phyloP scores from a whole-genome alignment of 768 basidiomycete species.

The Agaricus bisporus region DNA sequence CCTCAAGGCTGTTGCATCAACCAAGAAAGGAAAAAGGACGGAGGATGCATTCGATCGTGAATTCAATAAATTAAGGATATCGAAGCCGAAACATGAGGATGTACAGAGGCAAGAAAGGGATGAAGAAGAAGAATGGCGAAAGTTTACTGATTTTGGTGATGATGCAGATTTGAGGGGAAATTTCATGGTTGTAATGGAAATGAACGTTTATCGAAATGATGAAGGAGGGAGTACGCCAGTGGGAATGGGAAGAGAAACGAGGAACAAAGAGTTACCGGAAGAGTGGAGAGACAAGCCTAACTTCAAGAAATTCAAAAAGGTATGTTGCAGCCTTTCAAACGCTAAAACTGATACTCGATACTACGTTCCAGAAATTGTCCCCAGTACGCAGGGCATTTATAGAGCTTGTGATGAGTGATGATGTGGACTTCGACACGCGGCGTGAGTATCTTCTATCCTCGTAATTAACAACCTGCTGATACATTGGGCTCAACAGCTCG shows the following conservation, averaged over 20 bases:
- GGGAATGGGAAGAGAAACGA: not conserved
- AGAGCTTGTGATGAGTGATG: constrained; percentile 45
- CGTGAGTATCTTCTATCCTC: constrained; percentile 25
- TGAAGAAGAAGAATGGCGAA: constrained; percentile 47
- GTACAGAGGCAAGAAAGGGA: constrained; percentile 15
- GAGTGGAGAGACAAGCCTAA: constrained; percentile 52
- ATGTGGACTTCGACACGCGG: constrained; percentile 51
- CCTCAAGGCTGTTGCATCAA: constrained; percentile 68
- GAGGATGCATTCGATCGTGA: constrained; percentile 75
- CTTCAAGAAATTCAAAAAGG: constrained; percentile 79
- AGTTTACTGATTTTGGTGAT: constrained; percentile 63
- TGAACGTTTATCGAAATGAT: constrained; percentile 45
- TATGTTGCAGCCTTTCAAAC: constrained; percentile 19
- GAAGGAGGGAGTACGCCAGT: constrained; percentile 8
- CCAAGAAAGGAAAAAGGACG: constrained; percentile 57
- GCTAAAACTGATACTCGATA: not conserved
- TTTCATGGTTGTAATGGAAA: constrained; percentile 72
- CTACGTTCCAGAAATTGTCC: constrained; percentile 21
- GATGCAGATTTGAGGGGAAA: constrained; percentile 60
- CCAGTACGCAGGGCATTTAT: constrained; percentile 29
- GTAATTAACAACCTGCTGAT: not conserved
- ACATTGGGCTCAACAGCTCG: not conserved
- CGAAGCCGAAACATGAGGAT: constrained; percentile 49
- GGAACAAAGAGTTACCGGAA: constrained; percentile 16
- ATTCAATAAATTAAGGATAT: constrained; percentile 71